These are phyloP conservation scores for Xerocomus minutiporus DNA, from an alignment of 1,284 basidiomycete species.

Conservation along the genomic window DNA sequence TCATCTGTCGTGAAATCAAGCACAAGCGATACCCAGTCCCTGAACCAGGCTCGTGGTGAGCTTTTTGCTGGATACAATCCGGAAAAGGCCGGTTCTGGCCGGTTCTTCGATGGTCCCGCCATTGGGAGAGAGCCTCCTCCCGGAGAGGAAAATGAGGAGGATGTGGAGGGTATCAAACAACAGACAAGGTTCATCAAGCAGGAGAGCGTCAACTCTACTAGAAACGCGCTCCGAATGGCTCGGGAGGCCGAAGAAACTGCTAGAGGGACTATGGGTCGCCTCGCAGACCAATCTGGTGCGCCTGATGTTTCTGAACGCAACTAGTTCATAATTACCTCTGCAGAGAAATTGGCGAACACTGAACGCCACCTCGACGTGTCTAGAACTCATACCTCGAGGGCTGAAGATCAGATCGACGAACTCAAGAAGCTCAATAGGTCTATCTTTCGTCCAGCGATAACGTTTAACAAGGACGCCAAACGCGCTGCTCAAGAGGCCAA, in stretches of 20 bases:
- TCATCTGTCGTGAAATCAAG: constrained; percentile 39
- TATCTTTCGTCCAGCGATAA: constrained; percentile 90
- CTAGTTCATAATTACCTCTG: neutral
- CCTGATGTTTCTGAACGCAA: constrained; percentile 8
- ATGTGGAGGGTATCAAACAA: constrained; percentile 94
- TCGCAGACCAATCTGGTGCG: constrained; percentile 95
- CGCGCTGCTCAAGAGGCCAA: constrained; percentile 89
- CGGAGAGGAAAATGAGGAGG: constrained; percentile 89
- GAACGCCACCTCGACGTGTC: constrained; percentile 94
- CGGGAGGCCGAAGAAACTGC: constrained; percentile 96
- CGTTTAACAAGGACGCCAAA: constrained; percentile 90
- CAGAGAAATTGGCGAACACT: constrained; percentile 89
- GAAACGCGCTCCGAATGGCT: constrained; percentile 91
- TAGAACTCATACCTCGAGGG: constrained; percentile 84
- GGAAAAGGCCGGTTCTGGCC: constrained; percentile 50
- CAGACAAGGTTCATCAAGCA: constrained; percentile 90
- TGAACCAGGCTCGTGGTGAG: constrained; percentile 69
- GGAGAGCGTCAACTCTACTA: constrained; percentile 85
- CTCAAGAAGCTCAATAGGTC: constrained; percentile 91
- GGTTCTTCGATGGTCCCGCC: constrained; percentile 63
- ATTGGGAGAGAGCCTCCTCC: constrained; percentile 43
- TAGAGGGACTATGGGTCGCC: constrained; percentile 75
- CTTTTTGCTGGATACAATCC: constrained; percentile 71
- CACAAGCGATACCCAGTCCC: constrained; percentile 44
- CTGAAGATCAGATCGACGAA: constrained; percentile 92